These are phyloP conservation scores for Aspergillus melleus DNA, from an alignment of 2,329 filamentous ascomycete genomes.

Conservation along the genomic window DNA sequence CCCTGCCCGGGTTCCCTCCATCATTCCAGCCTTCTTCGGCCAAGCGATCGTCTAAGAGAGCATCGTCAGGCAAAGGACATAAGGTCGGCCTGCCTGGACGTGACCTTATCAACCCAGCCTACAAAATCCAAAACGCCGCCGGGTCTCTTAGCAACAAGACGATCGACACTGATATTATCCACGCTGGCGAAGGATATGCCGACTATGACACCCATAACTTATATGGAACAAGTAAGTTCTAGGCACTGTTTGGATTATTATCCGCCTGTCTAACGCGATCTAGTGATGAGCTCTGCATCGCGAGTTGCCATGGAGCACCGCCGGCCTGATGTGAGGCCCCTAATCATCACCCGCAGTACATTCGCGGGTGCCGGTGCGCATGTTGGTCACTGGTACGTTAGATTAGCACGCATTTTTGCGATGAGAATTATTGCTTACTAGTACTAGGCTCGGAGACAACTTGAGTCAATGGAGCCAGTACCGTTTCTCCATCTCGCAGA, in stretches of 20 bases:
- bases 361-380: slow-evolving; percentile 69
- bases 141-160: slow-evolving; percentile 57
- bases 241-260: not conserved
- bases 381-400: slow-evolving; percentile 54
- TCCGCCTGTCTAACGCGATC: not conserved
- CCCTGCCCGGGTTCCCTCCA: slow-evolving; percentile 67
- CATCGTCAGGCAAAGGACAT: slow-evolving; percentile 27
- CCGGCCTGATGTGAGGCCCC: slow-evolving; percentile 62
- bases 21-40: slow-evolving; percentile 61
- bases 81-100: slow-evolving; percentile 62
- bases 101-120: slow-evolving; percentile 64
- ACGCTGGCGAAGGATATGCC: slow-evolving; percentile 61
- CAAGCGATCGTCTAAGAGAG: slow-evolving; percentile 11
- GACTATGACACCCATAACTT: slow-evolving; percentile 78
- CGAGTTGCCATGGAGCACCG: slow-evolving; percentile 66
- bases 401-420: not conserved
- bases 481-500: slow-evolving; percentile 57
- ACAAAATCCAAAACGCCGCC: slow-evolving; percentile 64
- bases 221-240: slow-evolving; percentile 62
- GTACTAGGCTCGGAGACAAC: slow-evolving; percentile 60
- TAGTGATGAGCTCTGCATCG: slow-evolving; percentile 68
- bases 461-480: slow-evolving; percentile 60
- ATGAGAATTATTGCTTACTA: slow-evolving; percentile 1
- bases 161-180: slow-evolving; percentile 66
- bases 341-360: slow-evolving; percentile 74